Evolutionary conservation across 1,139 yeast genomes (phyloP).

Genomic region (Tardiomyces depauwii): DNA sequence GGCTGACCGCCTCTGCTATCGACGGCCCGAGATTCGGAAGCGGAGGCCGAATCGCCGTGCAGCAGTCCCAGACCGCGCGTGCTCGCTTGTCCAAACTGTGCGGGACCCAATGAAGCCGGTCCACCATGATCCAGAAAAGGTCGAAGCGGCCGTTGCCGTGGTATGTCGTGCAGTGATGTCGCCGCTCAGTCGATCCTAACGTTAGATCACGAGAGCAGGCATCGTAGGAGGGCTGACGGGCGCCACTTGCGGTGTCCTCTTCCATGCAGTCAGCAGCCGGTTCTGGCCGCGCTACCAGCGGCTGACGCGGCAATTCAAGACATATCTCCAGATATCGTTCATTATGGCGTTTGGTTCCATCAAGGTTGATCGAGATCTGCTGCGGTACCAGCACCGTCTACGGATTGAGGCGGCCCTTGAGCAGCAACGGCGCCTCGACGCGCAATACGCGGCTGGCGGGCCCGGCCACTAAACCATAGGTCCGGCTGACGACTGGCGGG

Average conservation of each 20-base stretch:
- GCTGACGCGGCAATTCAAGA: constrained; percentile 19
- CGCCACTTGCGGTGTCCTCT: not conserved
- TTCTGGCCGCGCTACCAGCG: constrained; percentile 15
- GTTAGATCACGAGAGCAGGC: not conserved
- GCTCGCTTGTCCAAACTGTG: too few species aligned
- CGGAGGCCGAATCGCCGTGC: too few species aligned
- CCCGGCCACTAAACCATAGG: too few species aligned
- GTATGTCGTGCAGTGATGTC: constrained; percentile 10
- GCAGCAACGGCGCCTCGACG: not conserved
- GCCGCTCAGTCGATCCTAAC: not conserved
- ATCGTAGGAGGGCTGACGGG: not conserved
- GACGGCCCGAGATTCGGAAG: too few species aligned
- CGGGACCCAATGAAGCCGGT: constrained; percentile 17
- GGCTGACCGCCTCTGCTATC: too few species aligned
- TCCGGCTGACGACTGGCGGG: too few species aligned
- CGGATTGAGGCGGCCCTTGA: constrained; percentile 7
- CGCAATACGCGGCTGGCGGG: too few species aligned
- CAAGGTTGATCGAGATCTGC: constrained; percentile 16
- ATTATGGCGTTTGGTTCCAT: constrained; percentile 19
- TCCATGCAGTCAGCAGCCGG: not conserved
- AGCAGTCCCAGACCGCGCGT: too few species aligned
- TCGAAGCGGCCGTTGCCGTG: constrained; percentile 20
- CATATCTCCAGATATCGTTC: constrained; percentile 19
- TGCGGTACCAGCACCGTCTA: constrained; percentile 17
- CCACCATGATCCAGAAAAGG: constrained; percentile 20